Evolutionary conservation across 768 basidiomycete species (phyloP), one percentile per base, ranked within the genome.

Genomic region (Solioccasus polychromus): DNA sequence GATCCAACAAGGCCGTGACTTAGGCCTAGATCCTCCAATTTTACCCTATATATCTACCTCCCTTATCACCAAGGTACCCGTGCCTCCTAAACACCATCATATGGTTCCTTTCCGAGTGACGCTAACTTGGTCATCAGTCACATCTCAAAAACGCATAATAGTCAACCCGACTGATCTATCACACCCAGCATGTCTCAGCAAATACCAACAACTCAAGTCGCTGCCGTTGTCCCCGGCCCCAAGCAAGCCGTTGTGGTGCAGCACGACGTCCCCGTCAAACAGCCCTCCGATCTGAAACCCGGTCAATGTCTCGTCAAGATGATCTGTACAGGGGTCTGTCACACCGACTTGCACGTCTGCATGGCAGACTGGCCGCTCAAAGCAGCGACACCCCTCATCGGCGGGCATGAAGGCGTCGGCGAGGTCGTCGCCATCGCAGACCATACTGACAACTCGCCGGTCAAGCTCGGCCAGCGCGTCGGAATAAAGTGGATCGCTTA

Each of bases 351-450:
- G 12, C 90, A 92, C 55, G 83, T 83, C 22, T 78, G 78, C 29
- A 66, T 76, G 30, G 80, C 78, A 35, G 92, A 93, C 60, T 93
- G 92, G 92, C 92, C 92, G 0, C 47, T 88, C 9, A 64, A 74
- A 15, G 72, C 79, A 26, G 77, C 71, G 1, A 9, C 15, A 15
- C 85, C 85, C 0, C 77, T 90, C 38, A 78, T 91, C 46, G 88
- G 88, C 15, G 88, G 92, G 0, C 91, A 92, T 60, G 85, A 92
- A 67, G 91, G 90, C 52, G 88, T 89, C 12, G 90, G 92, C 15
- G 69, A 74, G 34, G 68, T 95, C 44, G 84, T 92, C 32, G 91
- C 90, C 20, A 88, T 93, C 55, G 90, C 80, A 19, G 71, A 75
- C 8, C 68, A 83, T 60, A 85, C 87, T n/a, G 30, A 31, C n/a